Conservation (phyloP, 225 moss, liverwort and hornwort species). For the Takakia lepidozioides region DNA sequence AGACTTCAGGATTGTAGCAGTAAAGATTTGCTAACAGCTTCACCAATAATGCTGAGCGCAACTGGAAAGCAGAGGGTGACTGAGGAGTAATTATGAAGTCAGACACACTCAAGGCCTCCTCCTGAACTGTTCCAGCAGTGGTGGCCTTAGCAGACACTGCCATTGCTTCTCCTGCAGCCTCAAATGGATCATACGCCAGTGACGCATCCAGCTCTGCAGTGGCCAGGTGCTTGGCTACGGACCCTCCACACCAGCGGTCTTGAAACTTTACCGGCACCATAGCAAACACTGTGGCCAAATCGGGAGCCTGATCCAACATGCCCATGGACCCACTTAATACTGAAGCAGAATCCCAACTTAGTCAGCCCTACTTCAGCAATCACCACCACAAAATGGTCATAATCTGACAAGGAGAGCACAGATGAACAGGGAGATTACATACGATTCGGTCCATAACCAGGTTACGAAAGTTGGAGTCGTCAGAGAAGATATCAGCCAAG, state of each 20-base stretch:
- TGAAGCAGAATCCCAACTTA: no score
- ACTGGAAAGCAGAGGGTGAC: constrained; percentile 45
- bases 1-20: constrained; percentile 95
- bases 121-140: constrained; percentile 42
- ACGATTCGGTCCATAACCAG: constrained; percentile 96
- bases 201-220: constrained; percentile 92
- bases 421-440: no score
- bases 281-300: constrained; percentile 88
- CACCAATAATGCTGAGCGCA: constrained; percentile 85
- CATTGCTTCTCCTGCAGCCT: constrained; percentile 99
- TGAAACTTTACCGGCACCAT: constrained; percentile 75
- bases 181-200: constrained; percentile 88
- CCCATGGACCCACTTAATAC: not conserved
- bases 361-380: no score
- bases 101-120: constrained; percentile 40
- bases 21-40: constrained; percentile 96
- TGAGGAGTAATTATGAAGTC: constrained; percentile 51
- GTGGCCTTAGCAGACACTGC: constrained; percentile 81
- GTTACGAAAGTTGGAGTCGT: constrained; percentile 98
- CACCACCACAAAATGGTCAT: no score
- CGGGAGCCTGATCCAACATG: constrained; percentile 65
- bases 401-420: no score
- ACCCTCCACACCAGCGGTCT: constrained; percentile 97
- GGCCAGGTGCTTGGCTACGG: constrained; percentile 79
- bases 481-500: constrained; percentile 87